Base-by-base conservation (phyloP, 441 rosid species). In the Cnidoscolus chayamansa region DNA sequence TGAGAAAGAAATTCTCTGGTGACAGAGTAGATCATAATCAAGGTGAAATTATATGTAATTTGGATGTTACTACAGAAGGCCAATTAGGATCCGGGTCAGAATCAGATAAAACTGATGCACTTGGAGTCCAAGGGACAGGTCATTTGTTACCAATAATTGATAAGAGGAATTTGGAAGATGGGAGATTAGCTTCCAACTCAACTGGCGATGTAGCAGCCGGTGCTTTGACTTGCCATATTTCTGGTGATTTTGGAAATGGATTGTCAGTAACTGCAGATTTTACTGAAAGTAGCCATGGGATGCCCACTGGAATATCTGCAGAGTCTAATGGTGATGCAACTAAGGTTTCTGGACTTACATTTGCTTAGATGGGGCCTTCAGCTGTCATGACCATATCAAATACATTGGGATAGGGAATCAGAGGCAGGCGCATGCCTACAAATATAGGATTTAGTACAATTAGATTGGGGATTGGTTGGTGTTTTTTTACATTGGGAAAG, bases 341-440 rank as follows among this genome's bases (percentile, higher is more conserved):
- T 60, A 75, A 72, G 64, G 76, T 53, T 35, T 54, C 76, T 30
- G 77, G 68, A 63, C 64, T 68, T n/a, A 30, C 72, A 45, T 47
- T 58, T 25, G 53, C 70, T 67, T 63, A 63, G 76, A 10, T 61
- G 7, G 81, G 77, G 68, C 62, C 78, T 17, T 76, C 82, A 16
- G 70, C 56, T 54, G 59, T 75, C 60, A 67, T 72, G 70, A 51
- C 83, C 12, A 86, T 79, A 63, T 25, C 78, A 51, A 81, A 77
- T 69, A 74, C 79, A 58, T 60, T 74, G 10, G 72, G 76, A 55
- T 79, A 79, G 77, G 75, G 65, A 55, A 72, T 81, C 58, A 40
- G 83, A 71, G 71, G 80, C 84, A 11, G 78, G 77, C 73, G 72
- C 81, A 3, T 25, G 25, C 25, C 25, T 25, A 25, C 25, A 25